phyloP scores from a whole-genome alignment of 2,329 filamentous ascomycete species.

The Dendrostoma leiphaemia region DNA sequence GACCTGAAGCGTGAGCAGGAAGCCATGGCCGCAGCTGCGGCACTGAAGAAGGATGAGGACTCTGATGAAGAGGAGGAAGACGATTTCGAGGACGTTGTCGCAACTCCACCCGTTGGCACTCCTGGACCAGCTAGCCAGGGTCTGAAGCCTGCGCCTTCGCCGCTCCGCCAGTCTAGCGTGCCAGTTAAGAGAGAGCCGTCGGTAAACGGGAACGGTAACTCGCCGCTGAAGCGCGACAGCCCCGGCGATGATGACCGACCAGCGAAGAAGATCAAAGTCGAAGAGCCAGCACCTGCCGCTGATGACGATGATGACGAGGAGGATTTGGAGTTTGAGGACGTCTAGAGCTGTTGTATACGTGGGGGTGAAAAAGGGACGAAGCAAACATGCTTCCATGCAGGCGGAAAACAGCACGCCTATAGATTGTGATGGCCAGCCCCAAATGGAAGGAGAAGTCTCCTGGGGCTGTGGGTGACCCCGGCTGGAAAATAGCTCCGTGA shows the following conservation, averaged over 20 bases:
- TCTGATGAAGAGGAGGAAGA: constrained; percentile 37
- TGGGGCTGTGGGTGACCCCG: neutral
- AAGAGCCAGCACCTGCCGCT: constrained; percentile 31
- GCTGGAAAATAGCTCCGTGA: neutral
- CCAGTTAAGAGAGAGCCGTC: constrained; percentile 30
- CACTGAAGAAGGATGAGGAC: constrained; percentile 46
- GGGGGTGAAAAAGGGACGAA: neutral
- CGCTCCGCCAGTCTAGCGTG: constrained; percentile 26
- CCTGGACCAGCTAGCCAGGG: constrained; percentile 10
- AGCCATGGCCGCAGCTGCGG: constrained; percentile 38
- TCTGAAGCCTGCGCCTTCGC: constrained; percentile 23
- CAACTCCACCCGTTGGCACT: constrained; percentile 30
- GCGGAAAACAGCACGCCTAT: constrained; percentile 12
- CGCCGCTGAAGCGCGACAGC: constrained; percentile 17
- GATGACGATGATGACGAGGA: constrained; percentile 46
- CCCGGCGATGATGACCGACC: constrained; percentile 40
- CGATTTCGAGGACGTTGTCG: constrained; percentile 51
- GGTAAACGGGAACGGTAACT: constrained; percentile 22
- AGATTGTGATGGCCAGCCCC: neutral
- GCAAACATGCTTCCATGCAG: neutral
- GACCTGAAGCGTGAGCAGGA: constrained; percentile 51
- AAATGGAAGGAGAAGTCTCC: neutral
- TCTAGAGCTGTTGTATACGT: constrained; percentile 29
- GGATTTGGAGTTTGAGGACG: constrained; percentile 59
- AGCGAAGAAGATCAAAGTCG: constrained; percentile 61